Percentiles rank a stretch among this genome's conserved stretches.
Evolutionary conservation across 2,329 filamentous ascomycete genomes (phyloP).

Genomic region (Aspergillus puulaauensis): DNA sequence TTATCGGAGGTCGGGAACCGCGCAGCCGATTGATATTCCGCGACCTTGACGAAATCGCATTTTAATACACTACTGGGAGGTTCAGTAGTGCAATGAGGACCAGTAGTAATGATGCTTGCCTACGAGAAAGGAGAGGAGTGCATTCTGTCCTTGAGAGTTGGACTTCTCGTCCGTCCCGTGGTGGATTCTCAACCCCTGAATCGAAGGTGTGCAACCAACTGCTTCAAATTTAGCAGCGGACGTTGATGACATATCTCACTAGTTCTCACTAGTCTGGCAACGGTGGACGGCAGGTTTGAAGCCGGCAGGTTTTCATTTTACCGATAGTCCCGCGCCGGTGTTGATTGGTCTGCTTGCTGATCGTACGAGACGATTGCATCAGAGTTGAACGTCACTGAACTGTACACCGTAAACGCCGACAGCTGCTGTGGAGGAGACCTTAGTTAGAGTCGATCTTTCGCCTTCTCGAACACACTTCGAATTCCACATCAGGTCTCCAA

Average conservation of each 20-base stretch:
- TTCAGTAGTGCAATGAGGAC: not conserved
- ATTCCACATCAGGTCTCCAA: not conserved
- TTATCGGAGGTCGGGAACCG: not conserved
- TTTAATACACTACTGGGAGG: not conserved
- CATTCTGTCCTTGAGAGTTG: not conserved
- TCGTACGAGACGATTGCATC: conserved; percentile 6
- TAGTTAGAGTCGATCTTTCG: not conserved
- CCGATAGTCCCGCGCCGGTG: not conserved
- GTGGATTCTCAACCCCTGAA: conserved; percentile 16
- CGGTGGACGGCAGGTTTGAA: not conserved
- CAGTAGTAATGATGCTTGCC: not conserved
- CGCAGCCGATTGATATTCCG: not conserved
- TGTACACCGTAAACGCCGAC: not conserved
- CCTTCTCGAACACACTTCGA: not conserved
- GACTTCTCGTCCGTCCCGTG: not conserved
- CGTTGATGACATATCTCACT: conserved; percentile 17
- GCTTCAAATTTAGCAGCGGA: conserved; percentile 9
- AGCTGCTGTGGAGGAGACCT: not conserved
- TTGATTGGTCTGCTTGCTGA: conserved; percentile 7
- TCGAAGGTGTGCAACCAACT: not conserved
- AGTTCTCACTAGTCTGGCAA: conserved; percentile 10
- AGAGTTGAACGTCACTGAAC: not conserved
- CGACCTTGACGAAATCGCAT: not conserved
- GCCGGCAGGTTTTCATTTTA: not conserved
- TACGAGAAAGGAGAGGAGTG: not conserved